Evolutionary conservation across 2,329 filamentous ascomycete species (phyloP).

Genomic region (Macroventuria anomochaeta): DNA sequence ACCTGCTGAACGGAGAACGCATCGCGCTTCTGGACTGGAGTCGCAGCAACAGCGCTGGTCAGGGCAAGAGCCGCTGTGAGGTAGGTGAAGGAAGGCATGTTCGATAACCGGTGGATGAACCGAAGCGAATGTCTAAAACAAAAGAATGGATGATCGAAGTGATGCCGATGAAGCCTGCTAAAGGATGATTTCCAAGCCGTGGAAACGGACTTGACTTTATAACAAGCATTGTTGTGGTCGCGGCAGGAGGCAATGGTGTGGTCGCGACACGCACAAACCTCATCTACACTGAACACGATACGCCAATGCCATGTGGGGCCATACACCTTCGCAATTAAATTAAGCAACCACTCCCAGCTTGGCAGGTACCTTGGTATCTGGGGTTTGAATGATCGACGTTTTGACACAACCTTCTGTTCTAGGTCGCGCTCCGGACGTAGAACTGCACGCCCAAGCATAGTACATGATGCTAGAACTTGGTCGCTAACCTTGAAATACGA

Average conservation of each 20-base stretch:
- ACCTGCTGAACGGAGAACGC: conserved; percentile 44
- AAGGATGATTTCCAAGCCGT: conserved; percentile 26
- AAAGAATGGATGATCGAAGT: conserved; percentile 21
- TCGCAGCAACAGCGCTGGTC: conserved; percentile 33
- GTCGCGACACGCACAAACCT: conserved; percentile 18
- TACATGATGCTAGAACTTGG: conserved; percentile 15
- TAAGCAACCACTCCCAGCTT: conserved; percentile 38
- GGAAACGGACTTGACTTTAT: conserved; percentile 37
- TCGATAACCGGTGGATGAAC: conserved; percentile 14
- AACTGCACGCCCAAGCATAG: conserved; percentile 5
- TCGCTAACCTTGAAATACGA: conserved; percentile 3
- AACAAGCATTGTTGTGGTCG: conserved; percentile 26
- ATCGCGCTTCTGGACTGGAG: conserved; percentile 39
- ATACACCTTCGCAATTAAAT: conserved; percentile 38
- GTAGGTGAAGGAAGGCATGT: conserved; percentile 44
- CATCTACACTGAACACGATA: conserved; percentile 15
- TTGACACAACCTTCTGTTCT: conserved; percentile 38
- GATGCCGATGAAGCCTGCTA: conserved; percentile 24
- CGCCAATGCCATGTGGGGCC: conserved; percentile 18
- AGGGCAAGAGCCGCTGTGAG: conserved; percentile 44
- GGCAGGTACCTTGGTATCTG: conserved; percentile 37
- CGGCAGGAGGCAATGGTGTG: conserved; percentile 16
- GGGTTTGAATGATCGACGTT: conserved; percentile 23
- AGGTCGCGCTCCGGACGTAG: conserved; percentile 26
- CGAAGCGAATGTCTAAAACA: conserved; percentile 19